phyloP scores from a whole-genome alignment of 108 stramenopile species.

The Thalassiosira profunda region DNA sequence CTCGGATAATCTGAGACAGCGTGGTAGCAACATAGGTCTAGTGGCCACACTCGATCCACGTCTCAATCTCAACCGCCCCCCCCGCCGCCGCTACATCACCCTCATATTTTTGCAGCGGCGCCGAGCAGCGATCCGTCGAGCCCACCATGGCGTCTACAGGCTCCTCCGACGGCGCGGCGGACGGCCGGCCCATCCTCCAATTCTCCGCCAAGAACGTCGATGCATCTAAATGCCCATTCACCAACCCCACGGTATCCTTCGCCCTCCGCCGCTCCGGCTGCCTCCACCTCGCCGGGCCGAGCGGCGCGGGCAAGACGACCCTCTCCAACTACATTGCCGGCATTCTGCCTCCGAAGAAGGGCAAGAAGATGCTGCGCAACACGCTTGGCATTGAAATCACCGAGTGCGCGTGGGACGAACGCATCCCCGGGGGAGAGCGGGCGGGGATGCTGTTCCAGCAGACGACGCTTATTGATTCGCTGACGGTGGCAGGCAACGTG shows the following conservation, averaged over 20 bases:
- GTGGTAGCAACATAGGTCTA: no score
- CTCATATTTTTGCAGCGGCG: no score
- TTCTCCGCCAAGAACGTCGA: slow-evolving; percentile 37
- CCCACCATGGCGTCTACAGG: no score
- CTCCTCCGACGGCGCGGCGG: no score
- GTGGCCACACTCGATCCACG: no score
- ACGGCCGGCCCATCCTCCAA: slow-evolving; percentile 30
- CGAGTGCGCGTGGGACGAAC: slow-evolving; percentile 53
- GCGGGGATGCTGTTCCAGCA: slow-evolving; percentile 86
- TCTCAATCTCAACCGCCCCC: no score
- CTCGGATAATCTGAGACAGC: no score
- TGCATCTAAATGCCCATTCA: slow-evolving; percentile 65
- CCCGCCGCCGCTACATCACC: no score
- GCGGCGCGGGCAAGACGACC: slow-evolving; percentile 80
- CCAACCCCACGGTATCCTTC: slow-evolving; percentile 57
- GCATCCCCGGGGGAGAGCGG: slow-evolving; percentile 55
- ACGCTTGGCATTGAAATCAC: slow-evolving; percentile 53
- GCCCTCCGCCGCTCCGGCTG: slow-evolving; percentile 55
- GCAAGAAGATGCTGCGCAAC: slow-evolving; percentile 21
- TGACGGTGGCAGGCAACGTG: slow-evolving; percentile 83
- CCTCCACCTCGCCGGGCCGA: slow-evolving; percentile 59
- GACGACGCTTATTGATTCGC: slow-evolving; percentile 80
- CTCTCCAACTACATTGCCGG: slow-evolving; percentile 72
- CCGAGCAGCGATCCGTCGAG: no score
- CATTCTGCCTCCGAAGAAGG: slow-evolving; percentile 14